A percentile compares a stretch with the other conserved stretches of the same genome.
Conservation (phyloP, 805 yeast genomes). For the Schwanniomyces sp. region DNA sequence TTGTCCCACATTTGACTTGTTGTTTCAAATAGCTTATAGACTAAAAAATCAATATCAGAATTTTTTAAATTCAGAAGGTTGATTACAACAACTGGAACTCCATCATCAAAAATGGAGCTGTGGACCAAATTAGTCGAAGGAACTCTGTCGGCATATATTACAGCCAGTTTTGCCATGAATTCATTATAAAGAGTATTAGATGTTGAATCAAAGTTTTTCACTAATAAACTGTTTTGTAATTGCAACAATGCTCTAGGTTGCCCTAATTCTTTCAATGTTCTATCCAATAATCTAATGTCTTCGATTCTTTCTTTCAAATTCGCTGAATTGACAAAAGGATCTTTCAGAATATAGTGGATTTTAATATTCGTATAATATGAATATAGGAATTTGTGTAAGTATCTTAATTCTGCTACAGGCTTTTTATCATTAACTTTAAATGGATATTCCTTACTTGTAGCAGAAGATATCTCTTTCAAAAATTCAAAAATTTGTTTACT, state of each 20-base stretch:
- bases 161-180: slow-evolving; percentile 68
- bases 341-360: slow-evolving; percentile 23
- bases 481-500: slow-evolving; percentile 29
- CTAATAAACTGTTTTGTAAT: slow-evolving; percentile 54
- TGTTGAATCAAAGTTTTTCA: slow-evolving; percentile 40
- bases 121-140: slow-evolving; percentile 50
- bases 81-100: slow-evolving; percentile 64
- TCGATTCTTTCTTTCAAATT: slow-evolving; percentile 21
- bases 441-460: slow-evolving; percentile 20
- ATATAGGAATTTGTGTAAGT: slow-evolving; percentile 41
- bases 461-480: slow-evolving; percentile 22
- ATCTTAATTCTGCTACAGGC: slow-evolving; percentile 39
- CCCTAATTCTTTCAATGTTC: slow-evolving; percentile 49
- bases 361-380: slow-evolving; percentile 32
- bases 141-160: slow-evolving; percentile 49
- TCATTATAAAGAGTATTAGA: slow-evolving; percentile 61
- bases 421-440: slow-evolving; percentile 21
- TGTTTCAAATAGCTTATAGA: slow-evolving; percentile 62
- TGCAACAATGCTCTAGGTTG: slow-evolving; percentile 58
- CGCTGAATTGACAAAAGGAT: slow-evolving; percentile 12
- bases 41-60: slow-evolving; percentile 46
- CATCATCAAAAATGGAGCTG: slow-evolving; percentile 70
- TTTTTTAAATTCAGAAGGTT: slow-evolving; percentile 37
- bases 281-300: slow-evolving; percentile 44
- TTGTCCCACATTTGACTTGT: slow-evolving; percentile 72